Base-by-base conservation (phyloP, 2,329 filamentous ascomycete genomes). In the Trichoderma cornu-damae region DNA sequence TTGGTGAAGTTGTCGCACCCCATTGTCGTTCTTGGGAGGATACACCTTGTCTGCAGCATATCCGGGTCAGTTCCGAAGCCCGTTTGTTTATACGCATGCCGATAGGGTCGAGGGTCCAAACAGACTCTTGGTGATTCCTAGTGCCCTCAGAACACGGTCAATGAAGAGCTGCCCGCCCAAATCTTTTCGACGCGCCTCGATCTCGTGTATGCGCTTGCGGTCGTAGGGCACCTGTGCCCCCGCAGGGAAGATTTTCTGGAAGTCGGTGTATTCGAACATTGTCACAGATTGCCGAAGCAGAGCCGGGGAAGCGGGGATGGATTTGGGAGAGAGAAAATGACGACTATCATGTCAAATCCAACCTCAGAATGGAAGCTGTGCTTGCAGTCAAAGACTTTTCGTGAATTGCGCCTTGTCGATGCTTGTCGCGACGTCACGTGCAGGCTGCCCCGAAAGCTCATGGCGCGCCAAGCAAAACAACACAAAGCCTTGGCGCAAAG, bases 101-200 rank as follows among this genome's bases (percentile, higher is more conserved):
- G 11, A 44, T 16, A 24, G 3, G 5, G 14, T n/a, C 16, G 7
- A 3, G 22, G 2, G 7, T 20, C 16, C 2, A 47, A 26, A 35
- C 68, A 14, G 71, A 90, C 89, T 82, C 72, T 87, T 85, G 63
- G 79, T 78, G 58, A 94, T 81, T 26, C 87, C 60, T 26, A 93
- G 75, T 0, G 86, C 79, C 56, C 81, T 83, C 60, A 94, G 75
- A 38, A 95, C 83, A 54, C 87, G 84, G 70, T 95, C 90, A 67
- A 93, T 86, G 72, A 94, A 95, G 58, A 93, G 81, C 58, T 80
- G 76, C 63, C 87, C 86, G 60, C 86, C 83, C 18, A 91, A 77
- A 48, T 74, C 79, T 66, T 85, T 87, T 63, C 89, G 85, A 67
- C 83, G 83, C 28, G 78, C 74, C 59, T 87, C 79, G 55, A 91